Evolutionary conservation across 1,284 basidiomycete genomes (phyloP).

Genomic region (Gomphus bonarii): DNA sequence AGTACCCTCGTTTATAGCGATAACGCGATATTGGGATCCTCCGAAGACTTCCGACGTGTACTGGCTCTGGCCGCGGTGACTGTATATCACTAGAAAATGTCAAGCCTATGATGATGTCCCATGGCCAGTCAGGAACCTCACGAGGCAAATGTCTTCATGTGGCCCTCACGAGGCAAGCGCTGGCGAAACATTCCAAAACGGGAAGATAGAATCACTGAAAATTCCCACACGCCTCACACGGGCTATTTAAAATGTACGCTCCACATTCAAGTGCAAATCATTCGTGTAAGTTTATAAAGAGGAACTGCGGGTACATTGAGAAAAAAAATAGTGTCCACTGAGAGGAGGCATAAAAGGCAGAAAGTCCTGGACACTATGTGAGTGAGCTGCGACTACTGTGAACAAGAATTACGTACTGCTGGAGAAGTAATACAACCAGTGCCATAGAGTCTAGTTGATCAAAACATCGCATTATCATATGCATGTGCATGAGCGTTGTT

Average conservation of each 20-base stretch:
- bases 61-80: too few relatives aligned
- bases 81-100: too few relatives aligned
- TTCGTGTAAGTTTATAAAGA: neutral
- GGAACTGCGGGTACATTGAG: neutral
- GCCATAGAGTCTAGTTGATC: neutral
- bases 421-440: conserved; percentile 4
- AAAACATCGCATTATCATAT: neutral
- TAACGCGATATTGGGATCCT: too few relatives aligned
- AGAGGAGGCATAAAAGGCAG: neutral
- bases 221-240: neutral
- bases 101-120: too few relatives aligned
- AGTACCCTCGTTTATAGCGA: too few relatives aligned
- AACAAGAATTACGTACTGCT: neutral
- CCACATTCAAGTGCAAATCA: neutral
- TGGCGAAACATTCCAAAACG: neutral
- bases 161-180: neutral
- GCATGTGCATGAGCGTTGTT: neutral
- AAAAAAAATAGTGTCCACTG: neutral
- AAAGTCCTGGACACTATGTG: neutral
- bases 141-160: neutral
- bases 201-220: neutral
- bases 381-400: neutral
- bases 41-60: neutral
- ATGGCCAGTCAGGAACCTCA: neutral
- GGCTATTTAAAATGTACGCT: neutral